Evolutionary conservation across 441 rosid species (phyloP), one percentile per base, ranked within the genome.

Genomic region (Bruguiera hainesii): DNA sequence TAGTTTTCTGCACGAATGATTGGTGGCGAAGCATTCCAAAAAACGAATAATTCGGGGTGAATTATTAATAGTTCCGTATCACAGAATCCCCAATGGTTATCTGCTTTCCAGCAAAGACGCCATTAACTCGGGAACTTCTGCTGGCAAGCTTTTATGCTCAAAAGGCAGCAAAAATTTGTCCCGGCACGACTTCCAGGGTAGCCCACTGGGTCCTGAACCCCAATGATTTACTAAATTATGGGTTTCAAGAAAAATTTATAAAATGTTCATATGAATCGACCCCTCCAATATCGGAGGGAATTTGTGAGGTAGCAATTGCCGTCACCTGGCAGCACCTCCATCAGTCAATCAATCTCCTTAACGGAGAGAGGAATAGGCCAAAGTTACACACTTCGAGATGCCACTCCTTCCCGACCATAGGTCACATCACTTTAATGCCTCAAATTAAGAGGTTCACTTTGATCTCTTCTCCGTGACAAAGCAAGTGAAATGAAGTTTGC

Each of bases 81-180:
- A 74, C 61, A 42, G 29, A 10, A 15, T 63, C 11, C 7, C 3
- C 26, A 39, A 37, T 65, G 56, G 10, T 25, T 67, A 75, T 71
- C 70, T 64, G 82, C 87, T 79, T 81, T 82, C 79, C 87, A 79
- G 68, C 81, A 61, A 70, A 61, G 76, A 82, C 71, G 70, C 63
- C 86, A 79, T 73, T 69, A 73, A 35, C 25, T 67, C 61, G 73
- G 81, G 49, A 69, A 67, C 65, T 66, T 68, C 58, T 23, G 29
- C 16, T 26, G 25, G 62, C n/a, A 67, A 48, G 46, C 66, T 62
- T 70, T 69, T 16, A 72, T 15, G 61, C 74, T 23, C 11, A 20
- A 57, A 61, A 71, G 68, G 78, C 63, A 65, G 53, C 21, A 62
- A 49, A 26, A 31, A 19, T 33, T 71, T 71, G 68, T 71, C 76